Conservation (phyloP, 257 asterid genomes). For the Ocimum tenuiflorum region DNA sequence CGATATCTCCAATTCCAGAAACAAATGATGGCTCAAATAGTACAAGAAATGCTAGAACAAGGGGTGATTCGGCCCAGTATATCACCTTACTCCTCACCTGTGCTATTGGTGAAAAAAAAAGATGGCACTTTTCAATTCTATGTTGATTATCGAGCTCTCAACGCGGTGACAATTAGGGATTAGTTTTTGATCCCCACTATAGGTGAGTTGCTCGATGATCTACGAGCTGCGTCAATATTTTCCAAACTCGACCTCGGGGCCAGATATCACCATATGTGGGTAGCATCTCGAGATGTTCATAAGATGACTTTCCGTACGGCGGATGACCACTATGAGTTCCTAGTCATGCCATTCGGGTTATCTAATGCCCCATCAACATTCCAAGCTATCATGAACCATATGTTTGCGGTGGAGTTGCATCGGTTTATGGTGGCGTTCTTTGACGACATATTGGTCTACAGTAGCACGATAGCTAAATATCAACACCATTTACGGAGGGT, state of each 20-base stretch:
- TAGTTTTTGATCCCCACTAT: background rate
- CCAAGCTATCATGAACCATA: too few species aligned
- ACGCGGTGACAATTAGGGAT: background rate
- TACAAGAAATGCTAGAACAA: background rate
- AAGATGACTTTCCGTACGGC: background rate
- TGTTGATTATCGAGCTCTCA: too few species aligned
- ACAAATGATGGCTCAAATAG: background rate
- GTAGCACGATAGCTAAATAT: too few species aligned
- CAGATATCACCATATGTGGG: background rate
- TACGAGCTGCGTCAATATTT: background rate
- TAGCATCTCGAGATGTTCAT: background rate
- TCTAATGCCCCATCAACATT: too few species aligned
- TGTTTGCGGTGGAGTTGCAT: too few species aligned
- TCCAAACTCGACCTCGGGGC: background rate
- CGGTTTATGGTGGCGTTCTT: too few species aligned
- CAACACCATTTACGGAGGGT: too few species aligned
- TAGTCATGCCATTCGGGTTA: too few species aligned
- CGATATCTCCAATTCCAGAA: background rate
- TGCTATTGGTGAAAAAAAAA: too few species aligned
- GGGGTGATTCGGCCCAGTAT: background rate
- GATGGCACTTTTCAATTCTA: too few species aligned
- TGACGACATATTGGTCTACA: too few species aligned
- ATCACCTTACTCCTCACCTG: background rate
- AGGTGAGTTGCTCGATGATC: background rate
- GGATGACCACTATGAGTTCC: background rate